These are phyloP conservation scores for Cercospora citrullina DNA, from an alignment of 2,329 filamentous ascomycete species.

Conservation along the genomic window DNA sequence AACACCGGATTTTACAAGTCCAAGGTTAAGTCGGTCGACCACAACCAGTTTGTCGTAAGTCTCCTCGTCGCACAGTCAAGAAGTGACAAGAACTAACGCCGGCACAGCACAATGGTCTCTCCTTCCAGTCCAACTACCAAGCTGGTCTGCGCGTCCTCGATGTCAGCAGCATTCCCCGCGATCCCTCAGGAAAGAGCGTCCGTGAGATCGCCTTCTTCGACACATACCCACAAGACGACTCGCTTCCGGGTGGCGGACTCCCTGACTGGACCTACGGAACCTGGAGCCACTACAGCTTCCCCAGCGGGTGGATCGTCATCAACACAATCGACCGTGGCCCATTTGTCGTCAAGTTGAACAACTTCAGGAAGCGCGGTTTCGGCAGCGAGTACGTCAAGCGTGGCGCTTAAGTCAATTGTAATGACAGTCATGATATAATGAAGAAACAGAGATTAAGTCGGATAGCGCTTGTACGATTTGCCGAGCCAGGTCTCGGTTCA, in stretches of 20 bases:
- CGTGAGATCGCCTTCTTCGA: constrained; percentile 54
- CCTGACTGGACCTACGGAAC: constrained; percentile 39
- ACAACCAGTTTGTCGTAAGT: constrained; percentile 44
- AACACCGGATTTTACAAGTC: constrained; percentile 45
- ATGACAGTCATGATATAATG: not conserved
- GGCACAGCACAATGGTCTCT: constrained; percentile 35
- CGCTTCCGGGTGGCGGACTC: constrained; percentile 43
- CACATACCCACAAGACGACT: constrained; percentile 53
- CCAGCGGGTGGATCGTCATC: constrained; percentile 52
- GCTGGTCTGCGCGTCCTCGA: constrained; percentile 42
- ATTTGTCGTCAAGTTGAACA: constrained; percentile 48
- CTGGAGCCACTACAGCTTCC: constrained; percentile 55
- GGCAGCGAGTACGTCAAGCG: constrained; percentile 18
- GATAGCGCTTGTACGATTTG: not conserved
- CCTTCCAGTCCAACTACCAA: constrained; percentile 44
- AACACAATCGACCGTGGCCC: constrained; percentile 56
- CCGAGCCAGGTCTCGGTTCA: not conserved
- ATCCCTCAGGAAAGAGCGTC: constrained; percentile 50
- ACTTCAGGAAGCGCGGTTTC: constrained; percentile 19
- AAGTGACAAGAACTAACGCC: not conserved
- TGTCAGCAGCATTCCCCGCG: constrained; percentile 41
- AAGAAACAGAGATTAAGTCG: not conserved
- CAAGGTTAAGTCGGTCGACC: constrained; percentile 40
- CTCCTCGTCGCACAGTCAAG: not conserved
- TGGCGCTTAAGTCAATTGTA: not conserved